Conservation (phyloP, 345 rosid species). For the Geranium rotundifolium region DNA sequence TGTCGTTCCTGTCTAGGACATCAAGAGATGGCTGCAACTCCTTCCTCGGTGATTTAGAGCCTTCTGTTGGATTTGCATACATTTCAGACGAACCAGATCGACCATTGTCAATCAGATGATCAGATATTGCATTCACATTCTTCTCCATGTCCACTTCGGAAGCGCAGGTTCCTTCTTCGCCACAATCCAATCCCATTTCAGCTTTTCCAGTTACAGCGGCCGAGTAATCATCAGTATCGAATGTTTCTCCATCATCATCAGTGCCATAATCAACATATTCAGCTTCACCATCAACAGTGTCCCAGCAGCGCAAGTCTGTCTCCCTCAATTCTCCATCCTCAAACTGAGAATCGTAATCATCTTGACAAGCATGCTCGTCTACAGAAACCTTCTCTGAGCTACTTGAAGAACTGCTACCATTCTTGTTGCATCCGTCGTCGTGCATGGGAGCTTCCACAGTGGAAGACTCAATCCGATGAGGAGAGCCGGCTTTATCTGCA, state of each 20-base stretch:
- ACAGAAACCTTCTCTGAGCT: constrained; percentile 5
- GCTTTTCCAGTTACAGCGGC: not conserved
- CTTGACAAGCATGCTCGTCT: constrained; percentile 17
- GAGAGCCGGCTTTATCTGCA: constrained; percentile 9
- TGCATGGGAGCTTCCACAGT: not conserved
- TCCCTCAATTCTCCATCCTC: constrained; percentile 66
- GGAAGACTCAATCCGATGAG: not conserved
- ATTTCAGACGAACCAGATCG: not conserved
- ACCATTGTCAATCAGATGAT: not conserved
- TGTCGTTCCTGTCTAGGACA: constrained; percentile 9
- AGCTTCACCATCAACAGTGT: constrained; percentile 24
- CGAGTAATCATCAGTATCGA: not conserved
- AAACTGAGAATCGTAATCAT: constrained; percentile 45
- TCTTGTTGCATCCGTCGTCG: constrained; percentile 6
- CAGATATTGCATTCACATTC: not conserved
- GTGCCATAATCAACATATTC: constrained; percentile 50
- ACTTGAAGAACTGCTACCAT: constrained; percentile 8
- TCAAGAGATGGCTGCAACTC: constrained; percentile 8
- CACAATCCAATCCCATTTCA: constrained; percentile 14
- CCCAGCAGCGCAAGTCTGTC: constrained; percentile 23
- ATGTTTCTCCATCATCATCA: constrained; percentile 7
- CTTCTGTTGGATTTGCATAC: constrained; percentile 1
- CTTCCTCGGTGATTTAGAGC: constrained; percentile 13
- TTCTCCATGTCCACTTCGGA: constrained; percentile 19
- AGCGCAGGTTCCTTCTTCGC: constrained; percentile 26